These are phyloP conservation scores for Gaeumannomyces sp. DNA, from an alignment of 2,329 filamentous ascomycete species.

Conservation along the genomic window DNA sequence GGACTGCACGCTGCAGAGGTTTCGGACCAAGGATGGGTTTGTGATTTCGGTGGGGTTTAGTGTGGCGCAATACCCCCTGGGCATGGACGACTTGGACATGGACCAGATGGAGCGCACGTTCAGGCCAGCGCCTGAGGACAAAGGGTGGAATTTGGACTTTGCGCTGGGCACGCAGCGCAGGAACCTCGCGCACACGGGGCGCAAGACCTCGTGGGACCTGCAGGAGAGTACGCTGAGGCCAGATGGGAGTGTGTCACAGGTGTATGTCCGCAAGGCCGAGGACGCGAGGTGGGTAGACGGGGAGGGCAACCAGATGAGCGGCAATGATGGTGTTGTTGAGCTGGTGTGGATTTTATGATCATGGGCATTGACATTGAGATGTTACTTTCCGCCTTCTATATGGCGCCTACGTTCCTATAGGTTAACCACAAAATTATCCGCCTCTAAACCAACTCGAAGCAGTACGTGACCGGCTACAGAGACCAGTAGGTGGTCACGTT, in stretches of 20 bases:
- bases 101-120: conserved; percentile 28
- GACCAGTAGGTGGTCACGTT: too few relatives aligned
- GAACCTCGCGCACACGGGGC: conserved; percentile 22
- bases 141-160: conserved; percentile 28
- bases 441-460: too few relatives aligned
- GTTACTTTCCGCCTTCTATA: too few relatives aligned
- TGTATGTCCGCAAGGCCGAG: conserved; percentile 45
- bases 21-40: conserved; percentile 46
- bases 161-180: conserved; percentile 24
- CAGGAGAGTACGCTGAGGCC: conserved; percentile 40
- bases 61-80: conserved; percentile 48
- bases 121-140: conserved; percentile 21
- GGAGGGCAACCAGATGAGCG: conserved; percentile 42
- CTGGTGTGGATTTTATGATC: conserved; percentile 41
- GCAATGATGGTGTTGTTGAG: conserved; percentile 49
- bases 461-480: too few relatives aligned
- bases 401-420: too few relatives aligned
- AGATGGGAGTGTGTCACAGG: conserved; percentile 43
- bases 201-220: conserved; percentile 37
- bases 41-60: conserved; percentile 56
- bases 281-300: conserved; percentile 47
- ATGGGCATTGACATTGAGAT: too few relatives aligned
- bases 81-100: conserved; percentile 31
- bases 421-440: too few relatives aligned
- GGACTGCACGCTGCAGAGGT: conserved; percentile 54